Conservation (phyloP, 345 rosid species). For the Gossypium bickii region DNA sequence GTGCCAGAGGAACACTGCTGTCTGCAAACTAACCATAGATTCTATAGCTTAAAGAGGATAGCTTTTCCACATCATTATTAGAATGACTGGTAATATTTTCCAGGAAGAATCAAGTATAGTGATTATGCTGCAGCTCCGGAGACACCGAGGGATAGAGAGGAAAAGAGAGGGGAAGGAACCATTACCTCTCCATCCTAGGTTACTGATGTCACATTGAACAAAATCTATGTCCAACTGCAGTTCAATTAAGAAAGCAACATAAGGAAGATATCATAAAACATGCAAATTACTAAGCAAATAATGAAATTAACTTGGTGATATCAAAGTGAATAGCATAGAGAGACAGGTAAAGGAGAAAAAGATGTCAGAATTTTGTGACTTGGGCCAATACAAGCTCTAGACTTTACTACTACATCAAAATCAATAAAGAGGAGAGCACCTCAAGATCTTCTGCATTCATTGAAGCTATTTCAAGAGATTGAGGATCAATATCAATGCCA, state of each 20-base stretch:
- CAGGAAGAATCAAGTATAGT: not conserved
- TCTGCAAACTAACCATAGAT: not conserved
- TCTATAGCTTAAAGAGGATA: not conserved
- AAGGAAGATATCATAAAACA: slow-evolving; percentile 2
- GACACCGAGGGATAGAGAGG: not conserved
- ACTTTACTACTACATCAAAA: not conserved
- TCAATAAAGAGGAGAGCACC: slow-evolving; percentile 34
- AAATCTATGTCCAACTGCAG: slow-evolving; percentile 77
- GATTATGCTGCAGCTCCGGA: not conserved
- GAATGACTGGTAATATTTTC: not conserved
- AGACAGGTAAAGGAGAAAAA: not conserved
- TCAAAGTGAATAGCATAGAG: not conserved
- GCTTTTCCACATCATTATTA: not conserved
- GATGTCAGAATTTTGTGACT: not conserved
- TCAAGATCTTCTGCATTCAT: slow-evolving; percentile 77
- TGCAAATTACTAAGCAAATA: not conserved
- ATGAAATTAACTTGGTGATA: not conserved
- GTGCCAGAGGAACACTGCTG: not conserved
- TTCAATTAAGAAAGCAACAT: slow-evolving; percentile 12
- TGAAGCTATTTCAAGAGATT: slow-evolving; percentile 73
- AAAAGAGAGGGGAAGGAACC: not conserved
- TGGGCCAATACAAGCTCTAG: not conserved
- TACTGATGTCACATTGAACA: slow-evolving; percentile 62
- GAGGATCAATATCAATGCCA: slow-evolving; percentile 71
- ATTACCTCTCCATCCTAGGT: slow-evolving; percentile 66